Percentiles rank a stretch among this genome's conserved stretches.
phyloP scores from a whole-genome alignment of 2,329 filamentous ascomycete species.

The Neofusicoccum ribis region DNA sequence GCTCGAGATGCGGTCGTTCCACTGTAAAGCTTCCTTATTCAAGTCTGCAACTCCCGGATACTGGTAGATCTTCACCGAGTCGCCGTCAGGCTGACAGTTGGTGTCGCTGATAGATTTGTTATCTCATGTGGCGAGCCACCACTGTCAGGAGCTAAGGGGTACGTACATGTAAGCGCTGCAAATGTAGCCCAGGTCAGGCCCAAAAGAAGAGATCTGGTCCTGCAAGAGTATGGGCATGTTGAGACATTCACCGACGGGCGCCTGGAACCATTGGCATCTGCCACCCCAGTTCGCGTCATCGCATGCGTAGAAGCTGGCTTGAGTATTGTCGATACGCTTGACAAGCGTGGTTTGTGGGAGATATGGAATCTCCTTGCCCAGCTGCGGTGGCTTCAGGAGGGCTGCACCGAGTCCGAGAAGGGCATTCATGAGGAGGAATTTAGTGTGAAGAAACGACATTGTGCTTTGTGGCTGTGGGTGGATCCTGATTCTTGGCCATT shows the following conservation, averaged over 20 bases:
- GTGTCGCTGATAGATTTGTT: background rate
- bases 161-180: background rate
- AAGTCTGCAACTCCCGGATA: background rate
- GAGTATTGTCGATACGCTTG: background rate
- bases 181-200: background rate
- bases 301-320: background rate
- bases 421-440: background rate
- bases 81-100: background rate
- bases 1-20: background rate
- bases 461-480: background rate
- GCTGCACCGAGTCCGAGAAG: background rate
- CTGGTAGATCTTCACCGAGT: background rate
- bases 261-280: background rate
- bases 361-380: background rate
- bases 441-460: background rate
- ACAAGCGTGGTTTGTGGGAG: background rate
- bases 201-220: background rate
- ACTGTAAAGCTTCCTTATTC: background rate
- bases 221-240: background rate
- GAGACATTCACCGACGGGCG: background rate
- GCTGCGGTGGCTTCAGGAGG: background rate
- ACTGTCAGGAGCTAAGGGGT: too few relatives aligned
- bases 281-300: background rate
- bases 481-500: too few relatives aligned
- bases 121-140: background rate